Evolutionary conservation across 1,284 basidiomycete species (phyloP).

Genomic region (Pseudozyma tsukubaensis): DNA sequence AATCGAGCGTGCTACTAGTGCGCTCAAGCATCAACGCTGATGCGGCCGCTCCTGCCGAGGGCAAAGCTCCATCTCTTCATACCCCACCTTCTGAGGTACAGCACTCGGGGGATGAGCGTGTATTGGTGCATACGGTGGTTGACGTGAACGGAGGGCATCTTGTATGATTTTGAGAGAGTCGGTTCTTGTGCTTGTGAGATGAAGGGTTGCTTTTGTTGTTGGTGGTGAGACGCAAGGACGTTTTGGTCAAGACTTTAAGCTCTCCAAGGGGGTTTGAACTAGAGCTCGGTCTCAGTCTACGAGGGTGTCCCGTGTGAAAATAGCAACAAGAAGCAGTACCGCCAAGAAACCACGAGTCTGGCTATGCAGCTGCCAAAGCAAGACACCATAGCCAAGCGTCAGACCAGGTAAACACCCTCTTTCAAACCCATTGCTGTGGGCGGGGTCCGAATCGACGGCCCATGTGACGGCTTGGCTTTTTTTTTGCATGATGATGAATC

Average conservation of each 20-base stretch:
- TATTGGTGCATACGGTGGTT: conserved; percentile 57
- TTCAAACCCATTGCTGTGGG: background rate
- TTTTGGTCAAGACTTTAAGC: background rate
- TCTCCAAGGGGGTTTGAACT: background rate
- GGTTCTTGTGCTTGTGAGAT: background rate
- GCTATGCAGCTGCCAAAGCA: background rate
- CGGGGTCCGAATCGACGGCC: background rate
- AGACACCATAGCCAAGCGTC: no score
- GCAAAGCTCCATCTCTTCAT: conserved; percentile 51
- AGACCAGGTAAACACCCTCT: background rate
- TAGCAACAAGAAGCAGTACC: background rate
- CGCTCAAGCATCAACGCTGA: conserved; percentile 32
- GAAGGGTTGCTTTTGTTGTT: background rate
- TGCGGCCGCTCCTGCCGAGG: conserved; percentile 39
- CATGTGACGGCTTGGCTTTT: conserved; percentile 9
- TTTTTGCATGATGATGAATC: background rate
- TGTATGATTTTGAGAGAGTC: background rate
- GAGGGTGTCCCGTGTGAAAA: background rate
- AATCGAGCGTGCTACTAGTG: no score
- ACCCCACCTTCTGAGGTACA: conserved; percentile 46
- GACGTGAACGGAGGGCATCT: conserved; percentile 48
- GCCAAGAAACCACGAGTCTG: background rate
- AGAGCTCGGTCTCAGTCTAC: background rate
- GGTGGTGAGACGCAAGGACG: background rate
- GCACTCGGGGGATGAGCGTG: conserved; percentile 47